phyloP scores from a whole-genome alignment of 2,329 filamentous ascomycete species.

The Pseudogymnoascus sp. region DNA sequence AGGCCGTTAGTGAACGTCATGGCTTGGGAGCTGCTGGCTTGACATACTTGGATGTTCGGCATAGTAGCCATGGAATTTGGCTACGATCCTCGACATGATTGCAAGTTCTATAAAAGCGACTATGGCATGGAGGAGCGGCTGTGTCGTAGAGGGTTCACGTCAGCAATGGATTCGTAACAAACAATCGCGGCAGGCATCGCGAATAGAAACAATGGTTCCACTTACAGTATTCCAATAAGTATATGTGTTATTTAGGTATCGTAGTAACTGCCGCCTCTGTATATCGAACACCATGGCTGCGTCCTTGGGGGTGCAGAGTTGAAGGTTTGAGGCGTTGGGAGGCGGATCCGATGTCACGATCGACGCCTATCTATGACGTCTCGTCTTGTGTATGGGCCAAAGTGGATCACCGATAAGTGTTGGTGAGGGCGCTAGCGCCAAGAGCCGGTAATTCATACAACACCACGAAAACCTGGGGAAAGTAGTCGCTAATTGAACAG shows the following conservation, averaged over 20 bases:
- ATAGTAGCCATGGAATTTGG: slow-evolving; percentile 93
- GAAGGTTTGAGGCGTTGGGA: not conserved
- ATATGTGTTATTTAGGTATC: slow-evolving; percentile 62
- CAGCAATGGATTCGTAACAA: slow-evolving; percentile 10
- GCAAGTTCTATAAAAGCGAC: slow-evolving; percentile 85
- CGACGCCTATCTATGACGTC: slow-evolving; percentile 8
- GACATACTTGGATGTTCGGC: slow-evolving; percentile 70
- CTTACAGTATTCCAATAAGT: slow-evolving; percentile 67
- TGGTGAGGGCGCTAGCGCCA: not conserved
- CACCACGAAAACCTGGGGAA: not conserved
- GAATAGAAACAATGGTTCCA: slow-evolving; percentile 22
- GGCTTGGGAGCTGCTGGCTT: slow-evolving; percentile 12
- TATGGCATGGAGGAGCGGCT: slow-evolving; percentile 82
- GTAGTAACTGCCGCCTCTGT: slow-evolving; percentile 51
- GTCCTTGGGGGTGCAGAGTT: slow-evolving; percentile 1
- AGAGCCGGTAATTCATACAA: not conserved
- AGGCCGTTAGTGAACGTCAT: slow-evolving; percentile 4
- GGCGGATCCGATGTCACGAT: slow-evolving; percentile 5
- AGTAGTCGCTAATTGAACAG: not conserved
- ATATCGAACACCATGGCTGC: slow-evolving; percentile 49
- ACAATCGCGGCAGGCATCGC: slow-evolving; percentile 8
- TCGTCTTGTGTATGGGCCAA: not conserved
- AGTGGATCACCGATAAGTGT: slow-evolving; percentile 5
- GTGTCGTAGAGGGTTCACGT: slow-evolving; percentile 15
- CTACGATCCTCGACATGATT: slow-evolving; percentile 69